Conservation (phyloP, 495 filamentous ascomycete genomes). For the Sabuloglossum arenarium region DNA sequence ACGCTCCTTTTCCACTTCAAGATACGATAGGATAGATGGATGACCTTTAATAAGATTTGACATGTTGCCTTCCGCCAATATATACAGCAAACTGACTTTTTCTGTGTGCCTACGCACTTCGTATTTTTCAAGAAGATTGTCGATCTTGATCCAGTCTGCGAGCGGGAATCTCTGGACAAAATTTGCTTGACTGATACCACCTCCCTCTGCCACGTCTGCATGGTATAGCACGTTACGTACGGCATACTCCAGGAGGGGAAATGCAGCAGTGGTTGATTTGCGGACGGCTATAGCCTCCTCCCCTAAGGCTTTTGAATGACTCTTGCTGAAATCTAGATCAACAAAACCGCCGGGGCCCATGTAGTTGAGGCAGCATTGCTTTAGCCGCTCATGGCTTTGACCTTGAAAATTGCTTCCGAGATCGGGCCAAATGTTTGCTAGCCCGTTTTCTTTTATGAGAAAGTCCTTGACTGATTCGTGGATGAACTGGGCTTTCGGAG, state of each 20-base stretch:
- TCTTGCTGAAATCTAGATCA: slow-evolving; percentile 17
- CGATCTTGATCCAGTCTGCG: slow-evolving; percentile 19
- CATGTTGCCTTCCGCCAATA: slow-evolving; percentile 24
- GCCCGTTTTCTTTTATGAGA: slow-evolving; percentile 14
- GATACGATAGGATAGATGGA: too few species aligned
- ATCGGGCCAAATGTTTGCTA: slow-evolving; percentile 11
- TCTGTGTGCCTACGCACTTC: slow-evolving; percentile 15
- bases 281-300: slow-evolving; percentile 7
- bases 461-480: slow-evolving; percentile 24
- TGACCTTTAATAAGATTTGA: slow-evolving; percentile 17
- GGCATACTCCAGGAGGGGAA: slow-evolving; percentile 27
- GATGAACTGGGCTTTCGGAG: slow-evolving; percentile 20
- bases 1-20: too few species aligned
- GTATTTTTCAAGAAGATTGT: slow-evolving; percentile 20
- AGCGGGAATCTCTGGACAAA: slow-evolving; percentile 21
- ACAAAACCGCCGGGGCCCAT: too few species aligned
- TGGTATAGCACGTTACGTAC: slow-evolving; percentile 22
- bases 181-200: slow-evolving; percentile 17
- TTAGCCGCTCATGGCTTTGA: too few species aligned
- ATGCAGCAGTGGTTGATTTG: slow-evolving; percentile 11
- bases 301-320: too few species aligned
- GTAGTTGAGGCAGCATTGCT: too few species aligned
- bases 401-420: slow-evolving; percentile 12
- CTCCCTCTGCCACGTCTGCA: slow-evolving; percentile 18
- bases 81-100: slow-evolving; percentile 22